phyloP scores from a whole-genome alignment of 345 rosid species.

The Gossypioides kirkii region DNA sequence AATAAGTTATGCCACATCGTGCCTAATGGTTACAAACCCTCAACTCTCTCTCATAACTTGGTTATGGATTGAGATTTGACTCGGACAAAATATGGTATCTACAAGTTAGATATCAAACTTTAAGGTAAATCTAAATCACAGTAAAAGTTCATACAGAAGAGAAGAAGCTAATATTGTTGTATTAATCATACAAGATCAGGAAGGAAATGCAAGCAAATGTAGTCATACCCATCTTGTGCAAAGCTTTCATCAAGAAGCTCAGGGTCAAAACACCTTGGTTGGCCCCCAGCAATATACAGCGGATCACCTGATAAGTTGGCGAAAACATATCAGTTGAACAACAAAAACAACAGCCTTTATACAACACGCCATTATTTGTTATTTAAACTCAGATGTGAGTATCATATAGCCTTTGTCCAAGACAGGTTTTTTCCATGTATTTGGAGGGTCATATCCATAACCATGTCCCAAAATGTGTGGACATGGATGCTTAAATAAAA shows the following conservation, averaged over 20 bases:
- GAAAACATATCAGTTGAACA: neutral
- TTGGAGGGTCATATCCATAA: neutral
- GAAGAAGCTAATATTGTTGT: neutral
- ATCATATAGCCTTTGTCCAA: neutral
- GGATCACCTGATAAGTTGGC: constrained; percentile 58
- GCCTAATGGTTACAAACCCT: too few species aligned
- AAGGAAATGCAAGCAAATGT: neutral
- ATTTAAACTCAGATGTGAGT: neutral
- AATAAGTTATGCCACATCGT: too few species aligned
- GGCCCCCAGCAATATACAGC: constrained; percentile 64
- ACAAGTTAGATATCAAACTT: neutral
- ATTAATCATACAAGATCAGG: neutral
- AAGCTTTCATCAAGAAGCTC: constrained; percentile 44
- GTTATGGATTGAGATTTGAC: neutral
- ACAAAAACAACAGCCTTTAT: neutral
- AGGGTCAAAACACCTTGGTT: constrained; percentile 46
- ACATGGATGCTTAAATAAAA: neutral
- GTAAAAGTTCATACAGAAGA: neutral
- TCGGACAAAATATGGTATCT: neutral
- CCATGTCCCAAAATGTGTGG: neutral
- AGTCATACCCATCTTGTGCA: constrained; percentile 66
- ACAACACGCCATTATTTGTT: neutral
- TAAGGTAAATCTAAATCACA: neutral
- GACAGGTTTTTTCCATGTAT: neutral
- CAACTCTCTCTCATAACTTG: neutral